A percentile compares a stretch with the other conserved stretches of the same genome.
These are phyloP conservation scores for Oryza meyeriana DNA, from an alignment of 176 grass and related monocot species.

Conservation along the genomic window DNA sequence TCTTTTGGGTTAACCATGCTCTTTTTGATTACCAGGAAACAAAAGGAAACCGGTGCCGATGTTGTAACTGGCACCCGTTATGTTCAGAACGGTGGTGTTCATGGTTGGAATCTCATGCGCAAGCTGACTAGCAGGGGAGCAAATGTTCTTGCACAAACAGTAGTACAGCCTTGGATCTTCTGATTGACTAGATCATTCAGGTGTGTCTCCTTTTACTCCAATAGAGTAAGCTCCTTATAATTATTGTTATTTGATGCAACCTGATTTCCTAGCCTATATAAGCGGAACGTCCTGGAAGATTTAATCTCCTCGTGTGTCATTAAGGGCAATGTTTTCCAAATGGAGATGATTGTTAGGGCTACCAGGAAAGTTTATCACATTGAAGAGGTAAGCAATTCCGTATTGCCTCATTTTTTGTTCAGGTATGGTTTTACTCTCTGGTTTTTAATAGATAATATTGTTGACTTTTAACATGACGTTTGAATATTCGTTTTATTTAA, in stretches of 20 bases:
- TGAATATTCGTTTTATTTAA: no score
- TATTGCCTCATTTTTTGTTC: not conserved
- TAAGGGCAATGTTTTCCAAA: slow-evolving; percentile 98
- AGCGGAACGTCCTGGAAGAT: slow-evolving; percentile 79
- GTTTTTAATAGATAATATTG: no score
- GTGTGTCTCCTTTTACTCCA: slow-evolving; percentile 25
- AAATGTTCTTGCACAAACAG: slow-evolving; percentile 97
- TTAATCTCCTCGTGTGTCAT: slow-evolving; percentile 93
- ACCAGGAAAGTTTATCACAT: slow-evolving; percentile 84
- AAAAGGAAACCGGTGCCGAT: slow-evolving; percentile 75
- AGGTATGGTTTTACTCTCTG: not conserved
- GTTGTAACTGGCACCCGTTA: slow-evolving; percentile 92
- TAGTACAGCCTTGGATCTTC: slow-evolving; percentile 85
- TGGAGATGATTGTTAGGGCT: slow-evolving; percentile 99
- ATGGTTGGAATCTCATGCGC: slow-evolving; percentile 97
- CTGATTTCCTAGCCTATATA: slow-evolving; percentile 68
- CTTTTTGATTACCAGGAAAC: slow-evolving; percentile 55
- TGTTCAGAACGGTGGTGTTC: slow-evolving; percentile 84
- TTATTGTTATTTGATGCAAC: not conserved
- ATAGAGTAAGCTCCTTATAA: not conserved
- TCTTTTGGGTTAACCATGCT: slow-evolving; percentile 11
- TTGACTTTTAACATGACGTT: no score
- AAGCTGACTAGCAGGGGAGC: slow-evolving; percentile 96
- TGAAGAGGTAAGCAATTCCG: slow-evolving; percentile 55
- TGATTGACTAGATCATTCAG: slow-evolving; percentile 95